Conservation (phyloP, 805 yeast species). For the Blastobotrys peoriensis region DNA sequence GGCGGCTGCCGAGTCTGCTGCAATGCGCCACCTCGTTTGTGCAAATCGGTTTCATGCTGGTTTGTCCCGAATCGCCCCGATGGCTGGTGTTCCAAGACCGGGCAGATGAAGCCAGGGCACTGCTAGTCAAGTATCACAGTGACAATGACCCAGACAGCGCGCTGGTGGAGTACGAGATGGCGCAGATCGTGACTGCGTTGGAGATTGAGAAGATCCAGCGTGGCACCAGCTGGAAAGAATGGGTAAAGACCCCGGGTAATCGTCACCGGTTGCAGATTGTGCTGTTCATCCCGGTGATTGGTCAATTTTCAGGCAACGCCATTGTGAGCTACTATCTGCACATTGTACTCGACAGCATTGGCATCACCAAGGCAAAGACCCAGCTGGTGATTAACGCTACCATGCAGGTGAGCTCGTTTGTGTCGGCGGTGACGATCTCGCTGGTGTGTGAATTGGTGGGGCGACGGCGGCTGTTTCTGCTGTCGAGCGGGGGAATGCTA, state of each 20-base stretch:
- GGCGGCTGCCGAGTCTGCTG: slow-evolving; percentile 73
- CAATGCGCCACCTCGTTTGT: slow-evolving; percentile 58
- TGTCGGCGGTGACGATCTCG: background rate
- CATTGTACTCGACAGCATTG: slow-evolving; percentile 47
- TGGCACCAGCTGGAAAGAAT: slow-evolving; percentile 6
- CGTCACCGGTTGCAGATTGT: slow-evolving; percentile 7
- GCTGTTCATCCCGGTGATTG: slow-evolving; percentile 7
- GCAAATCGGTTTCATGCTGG: slow-evolving; percentile 43
- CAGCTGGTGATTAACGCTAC: slow-evolving; percentile 13
- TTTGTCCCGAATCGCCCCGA: slow-evolving; percentile 84
- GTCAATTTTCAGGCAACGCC: slow-evolving; percentile 16
- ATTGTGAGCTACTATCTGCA: slow-evolving; percentile 37
- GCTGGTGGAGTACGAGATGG: slow-evolving; percentile 12
- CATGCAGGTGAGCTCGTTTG: slow-evolving; percentile 5
- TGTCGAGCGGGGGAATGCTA: slow-evolving; percentile 43
- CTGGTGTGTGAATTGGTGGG: slow-evolving; percentile 35
- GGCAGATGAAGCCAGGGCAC: slow-evolving; percentile 37
- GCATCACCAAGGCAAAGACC: slow-evolving; percentile 35
- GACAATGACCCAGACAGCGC: slow-evolving; percentile 8
- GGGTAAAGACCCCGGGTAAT: slow-evolving; percentile 7
- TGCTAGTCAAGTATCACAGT: slow-evolving; percentile 17
- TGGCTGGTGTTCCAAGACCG: slow-evolving; percentile 65
- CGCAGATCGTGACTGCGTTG: slow-evolving; percentile 6
- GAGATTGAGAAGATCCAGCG: slow-evolving; percentile 6
- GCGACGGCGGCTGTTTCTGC: slow-evolving; percentile 52